phyloP scores from a whole-genome alignment of 192 early-diverging fungal genomes.

The Rhizophlyctis rosea region DNA sequence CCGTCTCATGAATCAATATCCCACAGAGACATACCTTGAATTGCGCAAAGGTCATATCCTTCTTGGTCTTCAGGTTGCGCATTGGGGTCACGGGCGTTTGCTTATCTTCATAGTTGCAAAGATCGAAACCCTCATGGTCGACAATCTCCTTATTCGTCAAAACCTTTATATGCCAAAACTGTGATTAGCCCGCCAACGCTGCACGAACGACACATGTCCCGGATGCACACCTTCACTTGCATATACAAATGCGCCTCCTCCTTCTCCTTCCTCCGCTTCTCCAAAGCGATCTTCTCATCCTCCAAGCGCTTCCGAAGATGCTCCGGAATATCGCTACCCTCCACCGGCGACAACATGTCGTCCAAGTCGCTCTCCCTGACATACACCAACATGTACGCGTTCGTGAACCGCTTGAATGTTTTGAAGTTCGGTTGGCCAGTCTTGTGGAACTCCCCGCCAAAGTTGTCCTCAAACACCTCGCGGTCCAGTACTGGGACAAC shows the following conservation, averaged over 20 bases:
- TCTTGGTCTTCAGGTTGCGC: slow-evolving; percentile 57
- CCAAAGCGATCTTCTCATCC: slow-evolving; percentile 55
- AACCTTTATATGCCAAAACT: slow-evolving; percentile 40
- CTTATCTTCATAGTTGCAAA: slow-evolving; percentile 69
- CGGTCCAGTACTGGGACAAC: slow-evolving; percentile 73
- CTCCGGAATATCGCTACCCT: slow-evolving; percentile 70
- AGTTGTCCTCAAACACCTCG: slow-evolving; percentile 94
- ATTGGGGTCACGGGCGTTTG: slow-evolving; percentile 22
- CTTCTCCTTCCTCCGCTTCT: slow-evolving; percentile 61
- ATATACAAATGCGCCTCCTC: slow-evolving; percentile 69
- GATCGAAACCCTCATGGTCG: slow-evolving; percentile 81
- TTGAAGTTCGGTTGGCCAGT: slow-evolving; percentile 43
- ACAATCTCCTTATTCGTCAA: slow-evolving; percentile 66
- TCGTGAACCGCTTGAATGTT: slow-evolving; percentile 78
- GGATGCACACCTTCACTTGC: slow-evolving; percentile 49
- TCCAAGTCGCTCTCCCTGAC: slow-evolving; percentile 76
- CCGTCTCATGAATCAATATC: no score
- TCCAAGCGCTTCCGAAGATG: slow-evolving; percentile 68
- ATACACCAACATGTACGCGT: slow-evolving; percentile 99
- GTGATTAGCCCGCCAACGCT: no score
- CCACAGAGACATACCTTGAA: no score
- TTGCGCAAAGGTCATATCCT: slow-evolving; percentile 42
- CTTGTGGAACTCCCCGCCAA: slow-evolving; percentile 61
- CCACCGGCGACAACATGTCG: slow-evolving; percentile 63
- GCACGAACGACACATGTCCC: no score